Evolutionary conservation across 2,329 filamentous ascomycete genomes (phyloP).

Genomic region (Truncatella angustata): DNA sequence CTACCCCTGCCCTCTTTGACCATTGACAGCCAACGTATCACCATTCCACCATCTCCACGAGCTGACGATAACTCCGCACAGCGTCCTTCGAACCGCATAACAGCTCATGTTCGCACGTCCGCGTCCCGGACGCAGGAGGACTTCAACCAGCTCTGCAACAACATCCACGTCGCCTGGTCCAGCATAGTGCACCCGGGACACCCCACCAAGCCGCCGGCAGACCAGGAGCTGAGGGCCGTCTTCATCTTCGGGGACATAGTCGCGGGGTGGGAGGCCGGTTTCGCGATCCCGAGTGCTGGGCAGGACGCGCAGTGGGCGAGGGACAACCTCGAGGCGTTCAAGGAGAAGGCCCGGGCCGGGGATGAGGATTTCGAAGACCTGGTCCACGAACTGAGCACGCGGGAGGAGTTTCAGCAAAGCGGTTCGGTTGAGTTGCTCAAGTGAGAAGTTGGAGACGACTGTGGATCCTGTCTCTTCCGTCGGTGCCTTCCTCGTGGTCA

Average conservation of each 20-base stretch:
- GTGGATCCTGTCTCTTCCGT: too few relatives aligned
- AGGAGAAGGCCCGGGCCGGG: conserved; percentile 8
- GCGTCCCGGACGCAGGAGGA: conserved; percentile 1
- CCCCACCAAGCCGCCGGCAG: not conserved
- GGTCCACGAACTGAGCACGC: conserved; percentile 8
- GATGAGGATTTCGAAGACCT: conserved; percentile 15
- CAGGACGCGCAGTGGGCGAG: conserved; percentile 7
- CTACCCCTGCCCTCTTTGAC: not conserved
- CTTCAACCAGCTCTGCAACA: conserved; percentile 6
- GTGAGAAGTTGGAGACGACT: not conserved
- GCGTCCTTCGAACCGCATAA: conserved; percentile 8
- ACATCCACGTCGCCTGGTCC: conserved; percentile 3
- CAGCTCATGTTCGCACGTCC: conserved; percentile 1
- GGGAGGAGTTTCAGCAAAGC: not conserved
- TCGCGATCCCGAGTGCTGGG: conserved; percentile 7
- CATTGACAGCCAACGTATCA: not conserved
- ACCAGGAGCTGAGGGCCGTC: conserved; percentile 3
- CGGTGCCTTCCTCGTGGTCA: too few relatives aligned
- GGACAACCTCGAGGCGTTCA: conserved; percentile 5
- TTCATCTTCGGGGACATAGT: conserved; percentile 6
- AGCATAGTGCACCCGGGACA: conserved; percentile 2
- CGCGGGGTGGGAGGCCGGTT: not conserved
- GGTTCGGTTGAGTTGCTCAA: not conserved
- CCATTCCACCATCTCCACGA: not conserved
- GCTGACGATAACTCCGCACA: not conserved